Base-by-base conservation (phyloP, 495 filamentous ascomycete genomes). In the Geoglossum glabrum region DNA sequence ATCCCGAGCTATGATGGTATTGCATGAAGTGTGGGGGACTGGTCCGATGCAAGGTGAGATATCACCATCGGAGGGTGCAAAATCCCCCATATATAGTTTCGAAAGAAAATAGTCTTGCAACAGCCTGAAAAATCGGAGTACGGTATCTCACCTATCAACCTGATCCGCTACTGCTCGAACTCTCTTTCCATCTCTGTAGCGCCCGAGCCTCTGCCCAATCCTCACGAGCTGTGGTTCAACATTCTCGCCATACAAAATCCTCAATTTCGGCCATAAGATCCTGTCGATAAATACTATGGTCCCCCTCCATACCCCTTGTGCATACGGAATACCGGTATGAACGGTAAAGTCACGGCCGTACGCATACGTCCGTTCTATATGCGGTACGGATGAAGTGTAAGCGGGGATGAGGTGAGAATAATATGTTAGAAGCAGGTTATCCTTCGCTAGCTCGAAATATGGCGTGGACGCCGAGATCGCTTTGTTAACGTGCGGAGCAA, bases 161-260 rank as follows among this genome's bases (percentile, higher is more conserved):
- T 81, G 75, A 56, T 82, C 77, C 17, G 80, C 65, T 34, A 73
- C 76, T 11, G 78, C 73, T 59, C 79, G 73, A 17, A 85, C 60
- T 55, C 75, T 79, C 63, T 77, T 80, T 1, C 76, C 78, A 58
- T 87, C 83, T 13, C 76, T 79, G 69, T 96, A 90, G 58, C 86
- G 77, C 6, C 89, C 92, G 17, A 98, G 76, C 10, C 90, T 78
- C 70, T 96, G 84, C 15, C 87, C 82, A 61, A 99, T 97, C 61
- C 87, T 85, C 52, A 92, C 79, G 0, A 99, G 76, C 66, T 99
- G 92, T 11, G 93, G 93, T 70, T 96, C 89, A 8, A 99, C 90
- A 62, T 90, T 92, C 65, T 92, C 80, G 33, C 82, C 82, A 62
- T 95, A 96, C 11, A 95, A 69, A 26, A 86, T 76, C 28, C 82